These are phyloP conservation scores for Arthroderma uncinatum DNA, from an alignment of 2,329 filamentous ascomycete genomes.

Conservation along the genomic window DNA sequence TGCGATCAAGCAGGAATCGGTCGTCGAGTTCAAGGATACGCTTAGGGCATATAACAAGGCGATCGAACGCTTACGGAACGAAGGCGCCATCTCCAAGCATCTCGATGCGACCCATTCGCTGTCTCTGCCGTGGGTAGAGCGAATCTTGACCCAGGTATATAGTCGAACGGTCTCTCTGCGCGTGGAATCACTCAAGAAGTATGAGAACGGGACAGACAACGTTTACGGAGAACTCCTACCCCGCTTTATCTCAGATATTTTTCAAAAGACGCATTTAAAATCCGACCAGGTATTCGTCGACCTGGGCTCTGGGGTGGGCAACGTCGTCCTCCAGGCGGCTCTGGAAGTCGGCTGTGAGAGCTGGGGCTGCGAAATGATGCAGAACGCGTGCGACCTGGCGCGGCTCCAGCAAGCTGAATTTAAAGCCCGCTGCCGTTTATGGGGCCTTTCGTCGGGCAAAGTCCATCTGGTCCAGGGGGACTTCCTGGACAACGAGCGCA, in stretches of 20 bases:
- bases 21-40: slow-evolving; percentile 60
- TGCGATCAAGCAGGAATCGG: slow-evolving; percentile 56
- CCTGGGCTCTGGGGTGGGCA: slow-evolving; percentile 88
- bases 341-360: slow-evolving; percentile 87
- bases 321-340: slow-evolving; percentile 87
- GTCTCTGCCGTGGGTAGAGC: slow-evolving; percentile 60
- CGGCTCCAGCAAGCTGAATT: slow-evolving; percentile 75
- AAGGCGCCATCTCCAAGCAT: slow-evolving; percentile 61
- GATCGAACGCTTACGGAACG: slow-evolving; percentile 52
- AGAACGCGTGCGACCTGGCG: slow-evolving; percentile 73
- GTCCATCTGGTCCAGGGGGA: slow-evolving; percentile 75
- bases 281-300: slow-evolving; percentile 85
- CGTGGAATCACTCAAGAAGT: slow-evolving; percentile 71
- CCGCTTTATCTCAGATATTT: slow-evolving; percentile 70
- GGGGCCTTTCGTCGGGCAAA: slow-evolving; percentile 70
- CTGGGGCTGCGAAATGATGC: slow-evolving; percentile 95
- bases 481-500: slow-evolving; percentile 62
- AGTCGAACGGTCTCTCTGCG: slow-evolving; percentile 83
- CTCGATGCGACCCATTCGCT: slow-evolving; percentile 59
- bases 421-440: slow-evolving; percentile 68
- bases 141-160: slow-evolving; percentile 80
- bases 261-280: slow-evolving; percentile 65
- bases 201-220: slow-evolving; percentile 82
- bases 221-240: slow-evolving; percentile 89
- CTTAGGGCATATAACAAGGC: slow-evolving; percentile 67